These are phyloP conservation scores for Lepiota brunneoincarnata DNA, from an alignment of 768 basidiomycete species.

Conservation along the genomic window DNA sequence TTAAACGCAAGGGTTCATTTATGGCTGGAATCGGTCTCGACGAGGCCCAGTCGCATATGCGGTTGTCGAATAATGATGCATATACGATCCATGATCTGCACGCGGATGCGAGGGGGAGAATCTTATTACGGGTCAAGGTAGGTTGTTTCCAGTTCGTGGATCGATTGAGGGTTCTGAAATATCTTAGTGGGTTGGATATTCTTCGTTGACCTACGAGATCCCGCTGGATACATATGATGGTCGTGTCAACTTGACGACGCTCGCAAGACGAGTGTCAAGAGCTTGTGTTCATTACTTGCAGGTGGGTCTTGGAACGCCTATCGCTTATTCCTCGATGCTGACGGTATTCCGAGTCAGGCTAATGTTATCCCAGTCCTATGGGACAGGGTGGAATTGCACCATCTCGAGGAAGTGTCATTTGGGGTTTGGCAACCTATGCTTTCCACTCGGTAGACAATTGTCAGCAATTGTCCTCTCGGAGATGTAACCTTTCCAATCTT, in stretches of 20 bases:
- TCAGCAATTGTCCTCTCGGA: background rate
- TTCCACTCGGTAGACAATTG: constrained; percentile 26
- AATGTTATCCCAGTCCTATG: constrained; percentile 68
- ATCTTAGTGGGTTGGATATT: constrained; percentile 66
- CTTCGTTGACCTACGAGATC: constrained; percentile 70
- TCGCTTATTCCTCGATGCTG: background rate
- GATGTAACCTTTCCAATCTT: background rate
- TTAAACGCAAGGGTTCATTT: constrained; percentile 71
- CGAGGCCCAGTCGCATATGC: constrained; percentile 64
- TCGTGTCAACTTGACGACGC: constrained; percentile 61
- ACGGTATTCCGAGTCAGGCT: constrained; percentile 36
- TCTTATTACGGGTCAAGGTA: constrained; percentile 63
- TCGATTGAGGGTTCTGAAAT: constrained; percentile 2
- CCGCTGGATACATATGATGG: constrained; percentile 68
- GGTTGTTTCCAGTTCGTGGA: constrained; percentile 19
- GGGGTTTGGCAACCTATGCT: constrained; percentile 77
- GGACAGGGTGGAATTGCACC: constrained; percentile 67
- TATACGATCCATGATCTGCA: constrained; percentile 65
- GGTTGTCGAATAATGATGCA: constrained; percentile 59
- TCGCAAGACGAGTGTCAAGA: constrained; percentile 65
- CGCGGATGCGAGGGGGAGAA: constrained; percentile 56
- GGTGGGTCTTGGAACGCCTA: constrained; percentile 29
- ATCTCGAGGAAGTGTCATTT: constrained; percentile 64
- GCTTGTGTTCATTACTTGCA: constrained; percentile 76
- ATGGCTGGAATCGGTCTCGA: constrained; percentile 62